A percentile compares a stretch with the other conserved stretches of the same genome.
Conservation (phyloP, 208 protist species). For the Naegleria gruberi region DNA sequence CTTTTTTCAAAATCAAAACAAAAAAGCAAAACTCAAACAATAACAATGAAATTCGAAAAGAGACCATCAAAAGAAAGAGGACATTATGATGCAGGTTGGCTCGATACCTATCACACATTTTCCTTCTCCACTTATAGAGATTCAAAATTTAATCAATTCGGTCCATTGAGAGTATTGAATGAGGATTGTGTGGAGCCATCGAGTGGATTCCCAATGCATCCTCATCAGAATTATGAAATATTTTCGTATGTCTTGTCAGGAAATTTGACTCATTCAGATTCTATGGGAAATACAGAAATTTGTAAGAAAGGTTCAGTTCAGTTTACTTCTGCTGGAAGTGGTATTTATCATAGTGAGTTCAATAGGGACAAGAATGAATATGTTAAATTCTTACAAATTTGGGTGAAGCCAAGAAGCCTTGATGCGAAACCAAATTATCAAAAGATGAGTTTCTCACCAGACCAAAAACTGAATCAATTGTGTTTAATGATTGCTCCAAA, state of each 20-base stretch:
- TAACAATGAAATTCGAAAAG: too few relatives aligned
- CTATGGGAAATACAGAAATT: slow-evolving; percentile 28
- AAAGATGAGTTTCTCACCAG: neutral
- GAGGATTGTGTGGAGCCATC: slow-evolving; percentile 29
- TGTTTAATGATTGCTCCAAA: neutral
- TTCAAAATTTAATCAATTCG: slow-evolving; percentile 13
- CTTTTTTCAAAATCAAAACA: too few relatives aligned
- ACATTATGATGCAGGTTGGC: slow-evolving; percentile 38
- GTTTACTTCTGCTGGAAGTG: slow-evolving; percentile 39
- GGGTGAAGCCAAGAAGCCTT: slow-evolving; percentile 27
- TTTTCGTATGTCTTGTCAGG: slow-evolving; percentile 40
- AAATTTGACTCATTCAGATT: slow-evolving; percentile 29
- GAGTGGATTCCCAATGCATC: slow-evolving; percentile 35
- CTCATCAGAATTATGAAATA: slow-evolving; percentile 40
- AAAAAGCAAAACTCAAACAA: too few relatives aligned
- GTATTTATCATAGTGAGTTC: slow-evolving; percentile 35
- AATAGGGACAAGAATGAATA: slow-evolving; percentile 22
- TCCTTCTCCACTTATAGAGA: slow-evolving; percentile 39
- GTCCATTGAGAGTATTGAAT: slow-evolving; percentile 34
- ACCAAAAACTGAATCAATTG: neutral
- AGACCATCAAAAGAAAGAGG: neutral
- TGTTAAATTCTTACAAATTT: slow-evolving; percentile 37
- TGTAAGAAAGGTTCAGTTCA: slow-evolving; percentile 32
- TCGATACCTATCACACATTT: slow-evolving; percentile 42
- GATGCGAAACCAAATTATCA: neutral